phyloP scores from a whole-genome alignment of 495 filamentous ascomycete genomes.

The Lentithecium fluviatile region DNA sequence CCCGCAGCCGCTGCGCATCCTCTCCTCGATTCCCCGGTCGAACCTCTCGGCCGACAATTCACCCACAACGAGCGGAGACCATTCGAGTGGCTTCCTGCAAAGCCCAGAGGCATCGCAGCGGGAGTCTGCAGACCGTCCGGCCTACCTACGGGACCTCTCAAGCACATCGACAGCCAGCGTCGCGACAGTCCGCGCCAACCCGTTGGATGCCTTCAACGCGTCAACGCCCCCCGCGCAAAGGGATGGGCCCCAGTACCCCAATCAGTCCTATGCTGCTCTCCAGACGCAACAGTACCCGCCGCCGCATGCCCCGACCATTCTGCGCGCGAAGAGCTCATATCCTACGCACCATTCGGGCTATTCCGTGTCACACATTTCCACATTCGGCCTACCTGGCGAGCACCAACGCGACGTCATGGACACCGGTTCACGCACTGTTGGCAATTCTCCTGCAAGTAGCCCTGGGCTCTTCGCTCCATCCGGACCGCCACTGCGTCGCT shows the following conservation, averaged over 20 bases:
- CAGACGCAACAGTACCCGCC: constrained; percentile 44
- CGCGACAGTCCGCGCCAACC: constrained; percentile 35
- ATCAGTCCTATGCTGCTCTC: constrained; percentile 47
- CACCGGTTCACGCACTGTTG: constrained; percentile 42
- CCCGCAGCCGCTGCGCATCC: constrained; percentile 30
- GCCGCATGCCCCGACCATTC: constrained; percentile 32
- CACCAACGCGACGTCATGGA: constrained; percentile 32
- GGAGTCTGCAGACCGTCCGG: constrained; percentile 29
- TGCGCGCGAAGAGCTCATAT: constrained; percentile 41
- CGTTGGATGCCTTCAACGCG: constrained; percentile 17
- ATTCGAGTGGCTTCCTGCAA: constrained; percentile 29
- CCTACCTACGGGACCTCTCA: constrained; percentile 34
- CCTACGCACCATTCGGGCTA: constrained; percentile 36
- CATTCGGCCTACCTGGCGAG: constrained; percentile 30
- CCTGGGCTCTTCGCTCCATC: constrained; percentile 44
- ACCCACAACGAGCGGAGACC: constrained; percentile 25
- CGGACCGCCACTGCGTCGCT: constrained; percentile 29
- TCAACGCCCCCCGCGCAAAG: constrained; percentile 19
- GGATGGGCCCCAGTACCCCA: constrained; percentile 42
- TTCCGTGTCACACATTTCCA: constrained; percentile 32
- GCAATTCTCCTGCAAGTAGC: constrained; percentile 44
- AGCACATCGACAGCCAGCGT: constrained; percentile 38
- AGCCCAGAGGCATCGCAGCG: neutral
- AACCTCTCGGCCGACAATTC: constrained; percentile 26
- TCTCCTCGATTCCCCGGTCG: constrained; percentile 21